phyloP scores from a whole-genome alignment of 345 rosid genomes.

The Microthlaspi erraticum region DNA sequence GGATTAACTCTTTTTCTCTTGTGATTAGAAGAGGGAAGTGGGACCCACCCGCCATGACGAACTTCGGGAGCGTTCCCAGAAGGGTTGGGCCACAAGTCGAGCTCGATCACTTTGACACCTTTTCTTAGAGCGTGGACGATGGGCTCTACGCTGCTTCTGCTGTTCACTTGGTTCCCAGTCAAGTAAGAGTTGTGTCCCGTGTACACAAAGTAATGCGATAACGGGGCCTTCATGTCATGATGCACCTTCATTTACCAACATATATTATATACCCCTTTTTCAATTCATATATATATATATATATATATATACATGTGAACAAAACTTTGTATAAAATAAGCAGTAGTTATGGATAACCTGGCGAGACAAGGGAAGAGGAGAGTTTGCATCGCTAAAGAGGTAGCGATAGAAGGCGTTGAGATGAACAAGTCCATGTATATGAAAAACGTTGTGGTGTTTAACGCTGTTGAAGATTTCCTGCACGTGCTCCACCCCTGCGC shows the following conservation, averaged over 20 bases:
- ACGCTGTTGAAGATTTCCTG: conserved; percentile 52
- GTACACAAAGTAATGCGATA: conserved; percentile 79
- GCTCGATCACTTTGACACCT: conserved; percentile 82
- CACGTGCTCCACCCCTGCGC: conserved; percentile 57
- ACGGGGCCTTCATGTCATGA: conserved; percentile 69
- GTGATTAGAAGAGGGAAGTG: background rate
- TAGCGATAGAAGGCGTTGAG: conserved; percentile 57
- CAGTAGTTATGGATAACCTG: background rate
- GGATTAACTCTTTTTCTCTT: background rate
- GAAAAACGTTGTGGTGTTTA: conserved; percentile 45
- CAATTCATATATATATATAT: too few species aligned
- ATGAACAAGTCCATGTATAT: conserved; percentile 45
- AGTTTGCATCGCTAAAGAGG: conserved; percentile 44
- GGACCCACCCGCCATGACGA: conserved; percentile 76
- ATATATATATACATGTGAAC: too few species aligned
- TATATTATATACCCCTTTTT: background rate
- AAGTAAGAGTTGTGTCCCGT: conserved; percentile 92
- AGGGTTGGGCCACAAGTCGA: conserved; percentile 83
- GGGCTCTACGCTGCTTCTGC: conserved; percentile 68
- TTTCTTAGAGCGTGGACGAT: conserved; percentile 59
- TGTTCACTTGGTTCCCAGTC: conserved; percentile 80
- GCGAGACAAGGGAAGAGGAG: conserved; percentile 50
- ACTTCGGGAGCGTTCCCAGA: conserved; percentile 59
- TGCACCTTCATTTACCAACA: conserved; percentile 53
- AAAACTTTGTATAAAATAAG: too few species aligned